Conservation (phyloP, 2,329 filamentous ascomycete species). For the Xylaria sp. region DNA sequence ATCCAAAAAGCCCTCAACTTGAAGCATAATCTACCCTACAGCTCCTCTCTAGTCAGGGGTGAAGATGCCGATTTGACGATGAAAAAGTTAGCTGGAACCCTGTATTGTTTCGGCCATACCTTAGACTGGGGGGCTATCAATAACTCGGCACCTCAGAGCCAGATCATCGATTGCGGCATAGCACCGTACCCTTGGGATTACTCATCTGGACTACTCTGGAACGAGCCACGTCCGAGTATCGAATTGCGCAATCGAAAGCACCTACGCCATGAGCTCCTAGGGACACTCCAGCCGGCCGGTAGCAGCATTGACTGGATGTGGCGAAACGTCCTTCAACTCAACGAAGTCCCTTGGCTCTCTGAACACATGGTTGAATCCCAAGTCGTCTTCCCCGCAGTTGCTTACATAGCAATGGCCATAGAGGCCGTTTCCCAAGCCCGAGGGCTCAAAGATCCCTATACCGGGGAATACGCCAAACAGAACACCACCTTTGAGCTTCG, state of each 20-base stretch:
- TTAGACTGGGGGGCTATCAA: conserved; percentile 18
- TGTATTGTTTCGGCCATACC: conserved; percentile 1
- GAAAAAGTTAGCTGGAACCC: conserved; percentile 6
- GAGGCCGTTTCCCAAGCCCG: not conserved
- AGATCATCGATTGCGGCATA: too few relatives aligned
- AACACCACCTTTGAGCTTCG: not conserved
- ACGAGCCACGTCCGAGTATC: conserved; percentile 34
- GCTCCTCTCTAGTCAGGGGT: not conserved
- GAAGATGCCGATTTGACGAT: not conserved
- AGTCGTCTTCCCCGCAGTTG: not conserved
- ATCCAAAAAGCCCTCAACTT: conserved; percentile 27
- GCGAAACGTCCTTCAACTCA: conserved; percentile 5
- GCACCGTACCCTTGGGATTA: not conserved
- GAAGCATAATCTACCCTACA: not conserved
- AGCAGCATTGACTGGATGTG: conserved; percentile 28
- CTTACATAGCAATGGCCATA: not conserved
- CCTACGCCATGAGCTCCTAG: conserved; percentile 48
- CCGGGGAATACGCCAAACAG: not conserved
- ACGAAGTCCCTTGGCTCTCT: not conserved
- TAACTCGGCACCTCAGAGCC: too few relatives aligned
- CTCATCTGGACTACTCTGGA: conserved; percentile 26
- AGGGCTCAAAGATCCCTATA: not conserved
- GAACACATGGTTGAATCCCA: not conserved
- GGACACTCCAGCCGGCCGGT: conserved; percentile 25
- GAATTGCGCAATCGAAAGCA: conserved; percentile 35